Conservation (phyloP, 176 grass and related monocot species). For the Eleusine indica region DNA sequence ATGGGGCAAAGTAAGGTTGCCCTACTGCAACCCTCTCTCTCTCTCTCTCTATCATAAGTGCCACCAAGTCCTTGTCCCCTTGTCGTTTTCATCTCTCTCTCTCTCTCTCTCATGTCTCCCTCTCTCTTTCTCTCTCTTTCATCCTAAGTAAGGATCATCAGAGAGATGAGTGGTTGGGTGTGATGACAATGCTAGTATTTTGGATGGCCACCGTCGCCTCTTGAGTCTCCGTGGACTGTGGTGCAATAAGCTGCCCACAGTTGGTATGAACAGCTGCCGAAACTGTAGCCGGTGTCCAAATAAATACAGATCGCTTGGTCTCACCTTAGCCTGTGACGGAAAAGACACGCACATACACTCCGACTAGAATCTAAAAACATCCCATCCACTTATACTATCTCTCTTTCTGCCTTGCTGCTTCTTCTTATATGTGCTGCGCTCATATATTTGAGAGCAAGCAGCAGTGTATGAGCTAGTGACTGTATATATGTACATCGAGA, state of each 20-base stretch:
- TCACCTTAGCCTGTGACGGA: slow-evolving; percentile 18
- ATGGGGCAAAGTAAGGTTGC: slow-evolving; percentile 15
- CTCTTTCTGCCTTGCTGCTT: background rate
- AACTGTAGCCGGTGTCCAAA: slow-evolving; percentile 46
- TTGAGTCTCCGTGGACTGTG: slow-evolving; percentile 21
- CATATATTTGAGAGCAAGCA: background rate
- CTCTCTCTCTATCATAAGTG: slow-evolving; percentile 37
- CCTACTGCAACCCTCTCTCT: slow-evolving; percentile 32
- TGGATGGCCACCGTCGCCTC: background rate
- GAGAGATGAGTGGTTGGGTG: background rate
- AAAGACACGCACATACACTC: slow-evolving; percentile 29
- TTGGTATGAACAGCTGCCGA: slow-evolving; percentile 29
- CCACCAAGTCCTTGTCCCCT: slow-evolving; percentile 41
- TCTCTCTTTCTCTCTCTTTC: background rate
- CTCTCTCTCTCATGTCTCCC: background rate
- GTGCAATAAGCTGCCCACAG: slow-evolving; percentile 46
- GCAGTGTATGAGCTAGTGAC: background rate
- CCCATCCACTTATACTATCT: slow-evolving; percentile 20
- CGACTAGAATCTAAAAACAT: slow-evolving; percentile 37
- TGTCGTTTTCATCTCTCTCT: slow-evolving; percentile 33
- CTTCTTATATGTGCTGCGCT: background rate
- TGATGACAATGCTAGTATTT: slow-evolving; percentile 16
- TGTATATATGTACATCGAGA: background rate
- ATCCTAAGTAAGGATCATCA: background rate
- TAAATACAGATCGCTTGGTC: slow-evolving; percentile 53